Base-by-base conservation (phyloP, 2,329 filamentous ascomycete genomes). In the Talaromyces sp. region DNA sequence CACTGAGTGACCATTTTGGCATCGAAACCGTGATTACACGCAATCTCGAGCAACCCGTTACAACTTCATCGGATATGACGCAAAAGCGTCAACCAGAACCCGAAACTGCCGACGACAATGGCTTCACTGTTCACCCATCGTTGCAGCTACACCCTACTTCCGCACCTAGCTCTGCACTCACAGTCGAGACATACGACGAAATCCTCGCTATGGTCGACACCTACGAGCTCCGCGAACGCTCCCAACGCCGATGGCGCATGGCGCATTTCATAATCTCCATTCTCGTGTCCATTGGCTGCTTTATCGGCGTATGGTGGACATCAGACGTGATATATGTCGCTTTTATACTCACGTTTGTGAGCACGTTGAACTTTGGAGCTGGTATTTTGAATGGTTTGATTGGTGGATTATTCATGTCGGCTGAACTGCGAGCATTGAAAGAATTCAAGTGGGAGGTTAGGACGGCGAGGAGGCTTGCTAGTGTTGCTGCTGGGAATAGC, bases 401-500 rank as follows among this genome's bases (percentile, higher is more conserved):
- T 75, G 91, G 93, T 0, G 85, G 95, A 0, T 77, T 98, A 58
- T 99, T 99, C 76, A 89, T 97, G 66, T 89, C 90, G 11, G 88
- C 88, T 67, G 95, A 99, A 80, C 79, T 97, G 66, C 85, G 92
- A 66, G 89, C 90, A 3, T 80, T 99, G 63, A 89, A 88, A 72
- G 95, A 99, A 80, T 98, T 98, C 79, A 88, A 95, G 75, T 97
- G 92, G 91, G 95, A 99, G 78, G 89, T 98, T 29, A 81, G 81
- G 60, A 93, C 91, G 74, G 89, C 89, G 13, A 88, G 76, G 67
- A 68, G 71, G 47, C 61, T 68, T 67, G 64, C 62, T 19, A 51
- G 51, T 59, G 66, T 47, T 56, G 66, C 63, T 11, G 63, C 60
- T 47, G 66, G 54, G 31, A 27, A 29, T 40, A 45, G 31, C 25